Evolutionary conservation across 371 early-diverging fungal species (phyloP).

Genomic region (Saksenaea oblongispora): DNA sequence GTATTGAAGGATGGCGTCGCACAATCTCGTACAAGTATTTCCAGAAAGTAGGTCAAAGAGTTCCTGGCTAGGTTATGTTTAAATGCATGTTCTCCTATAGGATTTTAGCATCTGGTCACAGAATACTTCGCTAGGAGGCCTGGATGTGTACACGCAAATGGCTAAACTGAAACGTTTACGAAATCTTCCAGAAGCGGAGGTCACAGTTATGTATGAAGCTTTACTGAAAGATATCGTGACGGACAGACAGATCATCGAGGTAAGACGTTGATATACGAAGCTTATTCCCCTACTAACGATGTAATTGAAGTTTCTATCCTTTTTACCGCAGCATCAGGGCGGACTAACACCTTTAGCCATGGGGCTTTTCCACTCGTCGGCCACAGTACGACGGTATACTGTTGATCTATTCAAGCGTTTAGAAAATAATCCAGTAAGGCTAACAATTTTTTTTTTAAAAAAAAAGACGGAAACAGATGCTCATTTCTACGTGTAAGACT

Average conservation of each 20-base stretch:
- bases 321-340: conserved; percentile 80
- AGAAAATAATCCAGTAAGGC: conserved; percentile 62
- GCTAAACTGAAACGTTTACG: conserved; percentile 59
- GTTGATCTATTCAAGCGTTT: conserved; percentile 69
- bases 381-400: conserved; percentile 60
- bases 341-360: conserved; percentile 81
- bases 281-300: not conserved
- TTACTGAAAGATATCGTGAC: conserved; percentile 63
- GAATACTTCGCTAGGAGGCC: conserved; percentile 55
- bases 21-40: conserved; percentile 72
- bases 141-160: conserved; percentile 75
- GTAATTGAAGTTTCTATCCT: conserved; percentile 62
- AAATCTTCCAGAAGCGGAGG: conserved; percentile 65
- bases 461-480: not conserved
- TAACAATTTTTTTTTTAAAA: no score
- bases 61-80: not conserved
- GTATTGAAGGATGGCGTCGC: conserved; percentile 87
- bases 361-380: conserved; percentile 79
- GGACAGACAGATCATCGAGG: conserved; percentile 83
- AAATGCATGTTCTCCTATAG: conserved; percentile 20
- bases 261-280: conserved; percentile 20
- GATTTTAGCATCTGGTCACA: conserved; percentile 61
- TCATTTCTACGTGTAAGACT: conserved; percentile 14
- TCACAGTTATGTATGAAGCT: conserved; percentile 66
- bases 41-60: conserved; percentile 41